phyloP scores from a whole-genome alignment of 805 yeast species.

The Ogataea degrootiae region DNA sequence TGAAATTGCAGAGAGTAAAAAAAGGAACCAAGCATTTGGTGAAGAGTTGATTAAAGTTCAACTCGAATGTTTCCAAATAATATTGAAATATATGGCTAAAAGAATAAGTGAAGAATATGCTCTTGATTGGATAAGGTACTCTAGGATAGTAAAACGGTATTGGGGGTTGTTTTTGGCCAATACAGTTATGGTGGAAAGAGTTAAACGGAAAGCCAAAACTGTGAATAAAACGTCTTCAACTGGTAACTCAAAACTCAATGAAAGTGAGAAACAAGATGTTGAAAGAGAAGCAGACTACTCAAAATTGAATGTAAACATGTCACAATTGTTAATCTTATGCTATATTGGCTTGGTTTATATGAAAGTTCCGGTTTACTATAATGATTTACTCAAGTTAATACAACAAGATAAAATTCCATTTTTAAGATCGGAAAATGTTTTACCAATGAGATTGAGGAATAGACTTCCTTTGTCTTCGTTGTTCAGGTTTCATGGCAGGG shows the following conservation, averaged over 20 bases:
- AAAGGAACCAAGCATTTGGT: conserved; percentile 19
- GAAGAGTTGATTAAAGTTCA: conserved; percentile 15
- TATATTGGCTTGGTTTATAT: conserved; percentile 48
- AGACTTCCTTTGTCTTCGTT: conserved; percentile 12
- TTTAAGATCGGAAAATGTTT: conserved; percentile 13
- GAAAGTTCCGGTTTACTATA: conserved; percentile 44
- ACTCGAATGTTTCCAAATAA: conserved; percentile 23
- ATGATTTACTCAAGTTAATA: conserved; percentile 42
- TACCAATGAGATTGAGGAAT: conserved; percentile 18
- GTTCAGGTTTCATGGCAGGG: conserved; percentile 9
- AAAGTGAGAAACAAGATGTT: background rate
- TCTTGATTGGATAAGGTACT: conserved; percentile 8
- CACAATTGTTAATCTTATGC: conserved; percentile 29
- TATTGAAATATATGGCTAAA: conserved; percentile 45
- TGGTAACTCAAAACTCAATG: background rate
- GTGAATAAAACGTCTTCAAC: background rate
- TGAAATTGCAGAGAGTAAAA: background rate
- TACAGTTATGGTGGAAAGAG: background rate
- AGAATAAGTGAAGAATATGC: conserved; percentile 33
- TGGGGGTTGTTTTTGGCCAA: conserved; percentile 19
- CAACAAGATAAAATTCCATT: conserved; percentile 44
- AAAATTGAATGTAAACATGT: background rate
- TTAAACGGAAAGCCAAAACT: background rate
- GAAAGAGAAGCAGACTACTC: too few species aligned
- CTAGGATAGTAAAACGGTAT: conserved; percentile 29